Percentiles rank a stretch among this genome's conserved stretches.
Conservation (phyloP, 1,284 basidiomycete genomes). For the Trichosporon sp. region DNA sequence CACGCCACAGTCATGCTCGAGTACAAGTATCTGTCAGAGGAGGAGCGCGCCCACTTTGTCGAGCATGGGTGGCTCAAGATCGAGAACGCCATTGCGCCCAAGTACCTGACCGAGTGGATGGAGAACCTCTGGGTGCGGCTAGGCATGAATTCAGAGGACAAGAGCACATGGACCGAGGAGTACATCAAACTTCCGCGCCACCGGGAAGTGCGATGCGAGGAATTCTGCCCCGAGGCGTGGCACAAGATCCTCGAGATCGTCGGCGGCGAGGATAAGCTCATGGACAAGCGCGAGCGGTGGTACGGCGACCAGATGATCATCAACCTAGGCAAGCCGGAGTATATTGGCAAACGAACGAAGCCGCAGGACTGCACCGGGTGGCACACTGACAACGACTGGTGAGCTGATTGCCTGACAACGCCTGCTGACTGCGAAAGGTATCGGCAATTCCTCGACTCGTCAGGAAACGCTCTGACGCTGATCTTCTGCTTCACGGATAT, state of each 20-base stretch:
- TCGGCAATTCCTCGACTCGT: slow-evolving; percentile 31
- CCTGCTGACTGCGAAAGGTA: slow-evolving; percentile 16
- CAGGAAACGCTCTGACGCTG: slow-evolving; percentile 30
- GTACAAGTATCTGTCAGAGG: slow-evolving; percentile 22
- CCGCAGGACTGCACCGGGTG: slow-evolving; percentile 18
- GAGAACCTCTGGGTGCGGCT: slow-evolving; percentile 33
- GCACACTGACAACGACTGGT: slow-evolving; percentile 38
- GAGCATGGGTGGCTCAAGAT: slow-evolving; percentile 36
- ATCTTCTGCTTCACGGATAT: slow-evolving; percentile 34
- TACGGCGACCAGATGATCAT: slow-evolving; percentile 36
- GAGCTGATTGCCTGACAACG: neutral
- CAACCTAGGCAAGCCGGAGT: slow-evolving; percentile 29
- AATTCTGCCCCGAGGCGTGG: slow-evolving; percentile 33
- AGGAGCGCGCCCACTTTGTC: slow-evolving; percentile 28
- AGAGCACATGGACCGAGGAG: slow-evolving; percentile 36
- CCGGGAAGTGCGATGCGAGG: slow-evolving; percentile 22
- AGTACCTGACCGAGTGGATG: slow-evolving; percentile 27
- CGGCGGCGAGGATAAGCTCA: slow-evolving; percentile 31
- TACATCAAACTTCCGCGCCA: slow-evolving; percentile 33
- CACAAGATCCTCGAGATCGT: slow-evolving; percentile 32
- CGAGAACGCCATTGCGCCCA: slow-evolving; percentile 26
- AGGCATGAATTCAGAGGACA: slow-evolving; percentile 35
- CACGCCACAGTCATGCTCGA: slow-evolving; percentile 7
- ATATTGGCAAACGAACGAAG: slow-evolving; percentile 3
- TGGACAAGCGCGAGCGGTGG: slow-evolving; percentile 28